Evolutionary conservation across 1,284 basidiomycete species (phyloP).

Genomic region (Somion occarium): DNA sequence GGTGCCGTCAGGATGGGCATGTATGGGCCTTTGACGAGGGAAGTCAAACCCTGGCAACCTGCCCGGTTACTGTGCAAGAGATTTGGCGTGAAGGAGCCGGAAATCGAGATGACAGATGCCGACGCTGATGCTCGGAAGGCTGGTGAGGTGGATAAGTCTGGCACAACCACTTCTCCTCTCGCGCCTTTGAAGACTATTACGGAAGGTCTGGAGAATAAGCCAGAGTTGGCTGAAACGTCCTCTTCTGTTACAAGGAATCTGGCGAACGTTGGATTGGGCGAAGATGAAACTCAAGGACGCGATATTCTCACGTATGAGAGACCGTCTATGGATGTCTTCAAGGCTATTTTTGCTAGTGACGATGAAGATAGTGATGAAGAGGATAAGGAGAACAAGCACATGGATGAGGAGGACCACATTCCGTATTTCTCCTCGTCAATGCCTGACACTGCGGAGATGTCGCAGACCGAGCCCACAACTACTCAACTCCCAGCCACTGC

Average conservation of each 20-base stretch:
- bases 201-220: slow-evolving; percentile 12
- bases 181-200: slow-evolving; percentile 16
- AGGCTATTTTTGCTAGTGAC: slow-evolving; percentile 90
- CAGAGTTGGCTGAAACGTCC: slow-evolving; percentile 9
- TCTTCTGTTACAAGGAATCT: slow-evolving; percentile 44
- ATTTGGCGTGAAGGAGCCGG: slow-evolving; percentile 87
- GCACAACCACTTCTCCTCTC: slow-evolving; percentile 14
- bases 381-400: slow-evolving; percentile 1
- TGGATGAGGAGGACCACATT: slow-evolving; percentile 17
- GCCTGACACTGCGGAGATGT: slow-evolving; percentile 1
- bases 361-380: slow-evolving; percentile 58
- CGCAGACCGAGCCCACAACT: neutral
- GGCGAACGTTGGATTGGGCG: slow-evolving; percentile 79
- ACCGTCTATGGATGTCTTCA: slow-evolving; percentile 91
- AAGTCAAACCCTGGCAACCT: slow-evolving; percentile 74
- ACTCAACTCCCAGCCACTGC: neutral
- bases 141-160: neutral
- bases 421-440: slow-evolving; percentile 3
- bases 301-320: slow-evolving; percentile 86
- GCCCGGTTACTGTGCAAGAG: slow-evolving; percentile 84
- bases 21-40: slow-evolving; percentile 84
- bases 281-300: slow-evolving; percentile 81
- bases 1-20: slow-evolving; percentile 82
- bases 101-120: slow-evolving; percentile 32
- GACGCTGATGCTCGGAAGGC: slow-evolving; percentile 13